Conservation (phyloP, 2,329 filamentous ascomycete genomes). For the Taxawa tesnikishii region DNA sequence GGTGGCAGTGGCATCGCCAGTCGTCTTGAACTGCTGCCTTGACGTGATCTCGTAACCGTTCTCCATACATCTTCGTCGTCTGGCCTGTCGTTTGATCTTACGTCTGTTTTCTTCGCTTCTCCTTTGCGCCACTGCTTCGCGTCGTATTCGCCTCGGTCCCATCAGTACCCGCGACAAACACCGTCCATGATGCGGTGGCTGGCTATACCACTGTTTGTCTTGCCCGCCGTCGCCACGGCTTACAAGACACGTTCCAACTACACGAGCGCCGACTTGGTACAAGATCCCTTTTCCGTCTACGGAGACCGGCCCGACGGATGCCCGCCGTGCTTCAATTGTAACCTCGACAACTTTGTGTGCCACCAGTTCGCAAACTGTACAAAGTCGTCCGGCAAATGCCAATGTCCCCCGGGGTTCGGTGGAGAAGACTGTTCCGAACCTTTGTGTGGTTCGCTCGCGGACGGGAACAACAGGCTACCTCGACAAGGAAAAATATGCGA, state of each 20-base stretch:
- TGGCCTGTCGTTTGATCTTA: too few relatives aligned
- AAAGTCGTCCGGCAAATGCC: conserved; percentile 80
- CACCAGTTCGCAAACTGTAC: conserved; percentile 85
- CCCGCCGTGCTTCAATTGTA: conserved; percentile 94
- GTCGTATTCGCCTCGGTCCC: too few relatives aligned
- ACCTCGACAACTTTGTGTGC: conserved; percentile 82
- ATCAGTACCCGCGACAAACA: too few relatives aligned
- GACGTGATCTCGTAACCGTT: too few relatives aligned
- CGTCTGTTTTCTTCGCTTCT: too few relatives aligned
- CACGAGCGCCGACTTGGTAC: not conserved
- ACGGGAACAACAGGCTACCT: conserved; percentile 66
- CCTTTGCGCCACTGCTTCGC: too few relatives aligned
- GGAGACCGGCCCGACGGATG: conserved; percentile 64
- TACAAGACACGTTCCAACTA: not conserved
- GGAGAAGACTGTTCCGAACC: conserved; percentile 88
- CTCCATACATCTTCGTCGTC: too few relatives aligned
- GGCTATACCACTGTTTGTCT: too few relatives aligned
- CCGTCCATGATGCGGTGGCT: too few relatives aligned
- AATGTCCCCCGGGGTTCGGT: conserved; percentile 83
- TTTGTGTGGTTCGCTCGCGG: conserved; percentile 77
- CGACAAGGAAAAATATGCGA: conserved; percentile 61
- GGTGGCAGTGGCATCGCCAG: too few relatives aligned
- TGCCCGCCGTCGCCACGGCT: not conserved
- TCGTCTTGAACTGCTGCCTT: too few relatives aligned
- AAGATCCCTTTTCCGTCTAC: conserved; percentile 51